Conservation (phyloP, 495 filamentous ascomycete genomes). For the Penicillium maclennaniae region DNA sequence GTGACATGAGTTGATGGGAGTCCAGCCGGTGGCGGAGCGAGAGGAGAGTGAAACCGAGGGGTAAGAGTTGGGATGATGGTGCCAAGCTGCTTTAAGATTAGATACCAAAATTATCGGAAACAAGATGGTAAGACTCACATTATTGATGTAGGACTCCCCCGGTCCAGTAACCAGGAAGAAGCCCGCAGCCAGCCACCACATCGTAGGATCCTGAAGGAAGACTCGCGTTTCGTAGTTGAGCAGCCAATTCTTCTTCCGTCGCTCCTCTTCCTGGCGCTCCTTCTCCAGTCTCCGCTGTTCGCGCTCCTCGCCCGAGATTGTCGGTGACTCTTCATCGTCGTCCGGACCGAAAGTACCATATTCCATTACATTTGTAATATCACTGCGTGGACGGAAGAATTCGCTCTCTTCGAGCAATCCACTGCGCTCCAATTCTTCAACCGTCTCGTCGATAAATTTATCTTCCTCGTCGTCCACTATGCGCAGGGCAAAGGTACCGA, state of each 20-base stretch:
- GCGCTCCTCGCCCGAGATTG: conserved; percentile 43
- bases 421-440: conserved; percentile 79
- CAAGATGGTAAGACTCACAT: conserved; percentile 38
- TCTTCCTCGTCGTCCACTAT: conserved; percentile 60
- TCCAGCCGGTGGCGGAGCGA: conserved; percentile 54
- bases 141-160: conserved; percentile 96
- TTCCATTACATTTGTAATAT: conserved; percentile 30
- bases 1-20: conserved; percentile 85
- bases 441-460: conserved; percentile 79
- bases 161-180: conserved; percentile 94
- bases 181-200: conserved; percentile 90
- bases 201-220: conserved; percentile 82
- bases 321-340: conserved; percentile 28
- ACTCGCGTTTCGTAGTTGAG: conserved; percentile 80
- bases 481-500: conserved; percentile 68
- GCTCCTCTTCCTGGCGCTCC: conserved; percentile 58
- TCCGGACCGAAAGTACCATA: conserved; percentile 52
- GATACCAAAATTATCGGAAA: neutral
- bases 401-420: conserved; percentile 72
- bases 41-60: conserved; percentile 49
- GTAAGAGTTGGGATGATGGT: conserved; percentile 86
- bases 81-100: conserved; percentile 54
- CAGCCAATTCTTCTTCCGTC: conserved; percentile 74
- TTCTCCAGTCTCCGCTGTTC: conserved; percentile 46
- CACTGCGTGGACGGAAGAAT: conserved; percentile 50